A percentile compares a stretch with the other conserved stretches of the same genome.
Evolutionary conservation across 2,329 filamentous ascomycete genomes (phyloP).

Genomic region (Aspergillus novoparasiticus): DNA sequence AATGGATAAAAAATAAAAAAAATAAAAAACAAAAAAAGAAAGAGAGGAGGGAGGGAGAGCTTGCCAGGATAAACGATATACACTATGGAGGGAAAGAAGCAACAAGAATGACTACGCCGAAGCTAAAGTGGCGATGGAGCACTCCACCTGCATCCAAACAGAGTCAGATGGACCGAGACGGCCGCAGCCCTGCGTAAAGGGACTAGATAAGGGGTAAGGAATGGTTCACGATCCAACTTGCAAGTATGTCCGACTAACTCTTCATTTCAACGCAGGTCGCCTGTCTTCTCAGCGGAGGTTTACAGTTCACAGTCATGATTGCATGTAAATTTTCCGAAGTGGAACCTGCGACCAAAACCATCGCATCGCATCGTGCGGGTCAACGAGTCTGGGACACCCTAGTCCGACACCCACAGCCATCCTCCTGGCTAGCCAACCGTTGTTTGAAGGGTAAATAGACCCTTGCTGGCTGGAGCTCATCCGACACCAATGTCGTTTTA

Average conservation of each 20-base stretch:
- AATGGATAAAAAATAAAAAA: background rate
- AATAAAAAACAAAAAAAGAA: conserved; percentile 11
- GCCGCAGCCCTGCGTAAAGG: conserved; percentile 11
- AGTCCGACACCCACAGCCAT: conserved; percentile 22
- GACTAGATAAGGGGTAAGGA: conserved; percentile 5
- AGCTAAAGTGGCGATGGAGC: conserved; percentile 17
- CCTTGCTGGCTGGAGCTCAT: conserved; percentile 21
- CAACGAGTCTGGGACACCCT: conserved; percentile 22
- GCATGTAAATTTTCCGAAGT: conserved; percentile 30
- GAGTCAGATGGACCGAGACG: conserved; percentile 7
- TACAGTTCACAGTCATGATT: conserved; percentile 10
- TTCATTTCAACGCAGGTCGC: background rate
- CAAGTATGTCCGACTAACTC: conserved; percentile 2
- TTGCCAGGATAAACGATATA: conserved; percentile 1
- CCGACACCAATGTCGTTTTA: conserved; percentile 13
- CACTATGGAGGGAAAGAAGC: conserved; percentile 6
- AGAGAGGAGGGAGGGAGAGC: conserved; percentile 1
- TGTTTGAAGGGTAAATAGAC: conserved; percentile 21
- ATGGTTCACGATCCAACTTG: conserved; percentile 6
- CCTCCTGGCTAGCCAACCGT: conserved; percentile 24
- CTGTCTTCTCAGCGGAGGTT: conserved; percentile 4
- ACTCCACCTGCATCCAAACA: conserved; percentile 14
- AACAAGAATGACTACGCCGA: conserved; percentile 10
- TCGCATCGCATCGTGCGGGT: conserved; percentile 25
- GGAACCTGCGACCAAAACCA: conserved; percentile 23